A percentile compares a stretch with the other conserved stretches of the same genome.
Conservation (phyloP, 768 basidiomycete genomes). For the Multifurca ochricompacta region DNA sequence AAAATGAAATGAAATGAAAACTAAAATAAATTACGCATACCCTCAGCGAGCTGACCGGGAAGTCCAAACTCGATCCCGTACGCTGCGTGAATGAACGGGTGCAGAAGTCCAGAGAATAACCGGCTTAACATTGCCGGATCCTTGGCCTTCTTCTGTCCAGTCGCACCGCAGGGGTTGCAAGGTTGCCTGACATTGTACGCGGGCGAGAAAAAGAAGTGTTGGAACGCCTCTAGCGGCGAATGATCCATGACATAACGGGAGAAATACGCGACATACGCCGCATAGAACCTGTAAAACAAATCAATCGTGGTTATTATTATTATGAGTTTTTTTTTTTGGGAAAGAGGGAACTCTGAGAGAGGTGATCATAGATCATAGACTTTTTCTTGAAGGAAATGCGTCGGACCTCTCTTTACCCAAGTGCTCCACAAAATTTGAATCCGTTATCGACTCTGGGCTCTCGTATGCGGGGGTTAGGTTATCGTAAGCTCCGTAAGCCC, state of each 20-base stretch:
- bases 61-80: too few relatives aligned
- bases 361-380: too few relatives aligned
- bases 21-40: too few relatives aligned
- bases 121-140: too few relatives aligned
- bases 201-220: background rate
- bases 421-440: slow-evolving; percentile 43
- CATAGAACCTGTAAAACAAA: background rate
- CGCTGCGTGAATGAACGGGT: too few relatives aligned
- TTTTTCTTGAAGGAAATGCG: background rate
- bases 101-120: too few relatives aligned
- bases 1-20: too few relatives aligned
- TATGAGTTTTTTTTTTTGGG: too few relatives aligned
- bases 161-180: too few relatives aligned
- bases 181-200: background rate
- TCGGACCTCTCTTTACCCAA: slow-evolving; percentile 49
- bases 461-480: slow-evolving; percentile 32
- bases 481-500: slow-evolving; percentile 31
- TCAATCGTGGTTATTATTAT: background rate
- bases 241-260: background rate
- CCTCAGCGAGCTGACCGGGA: too few relatives aligned
- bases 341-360: too few relatives aligned
- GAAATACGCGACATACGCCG: background rate
- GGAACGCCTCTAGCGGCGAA: background rate
- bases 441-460: slow-evolving; percentile 40
- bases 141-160: too few relatives aligned